Evolutionary conservation across 2,329 filamentous ascomycete genomes (phyloP).

Genomic region (Sphaerulina vaccinii): DNA sequence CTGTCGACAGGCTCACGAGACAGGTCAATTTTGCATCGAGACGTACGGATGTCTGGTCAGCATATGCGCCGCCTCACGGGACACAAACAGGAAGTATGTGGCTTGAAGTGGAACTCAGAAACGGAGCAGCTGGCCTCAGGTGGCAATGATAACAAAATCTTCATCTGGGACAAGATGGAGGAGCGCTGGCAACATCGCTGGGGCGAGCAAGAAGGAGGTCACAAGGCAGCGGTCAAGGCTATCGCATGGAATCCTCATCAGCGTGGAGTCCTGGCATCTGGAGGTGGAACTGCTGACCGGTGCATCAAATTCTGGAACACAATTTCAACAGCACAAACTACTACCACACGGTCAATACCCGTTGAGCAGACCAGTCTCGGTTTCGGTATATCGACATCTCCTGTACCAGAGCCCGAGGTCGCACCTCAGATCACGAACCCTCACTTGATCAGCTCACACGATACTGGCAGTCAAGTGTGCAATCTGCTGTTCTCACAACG

Average conservation of each 20-base stretch:
- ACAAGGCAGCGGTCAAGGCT: slow-evolving; percentile 94
- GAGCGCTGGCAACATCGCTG: slow-evolving; percentile 92
- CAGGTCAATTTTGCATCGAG: slow-evolving; percentile 89
- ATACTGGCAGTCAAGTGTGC: slow-evolving; percentile 98
- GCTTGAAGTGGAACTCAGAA: slow-evolving; percentile 94
- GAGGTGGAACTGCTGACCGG: slow-evolving; percentile 90
- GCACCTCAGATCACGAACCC: slow-evolving; percentile 45
- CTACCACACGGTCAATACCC: slow-evolving; percentile 31
- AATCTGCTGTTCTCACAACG: slow-evolving; percentile 97
- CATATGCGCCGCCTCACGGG: slow-evolving; percentile 83
- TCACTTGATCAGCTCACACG: slow-evolving; percentile 70
- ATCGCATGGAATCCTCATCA: slow-evolving; percentile 98
- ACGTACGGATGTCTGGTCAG: slow-evolving; percentile 89
- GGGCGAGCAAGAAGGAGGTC: slow-evolving; percentile 89
- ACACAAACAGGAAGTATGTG: slow-evolving; percentile 97
- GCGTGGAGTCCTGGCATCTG: slow-evolving; percentile 87
- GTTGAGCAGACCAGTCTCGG: slow-evolving; percentile 28
- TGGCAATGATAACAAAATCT: slow-evolving; percentile 97
- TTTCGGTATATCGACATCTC: slow-evolving; percentile 31
- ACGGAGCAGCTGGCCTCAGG: slow-evolving; percentile 93
- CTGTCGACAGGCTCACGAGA: slow-evolving; percentile 93
- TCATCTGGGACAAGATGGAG: slow-evolving; percentile 97
- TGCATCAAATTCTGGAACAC: slow-evolving; percentile 99
- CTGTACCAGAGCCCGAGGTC: slow-evolving; percentile 29
- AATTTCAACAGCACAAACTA: slow-evolving; percentile 42